These are phyloP conservation scores for Aspergillus incahuasiensis DNA, from an alignment of 495 filamentous ascomycete species.

Conservation along the genomic window DNA sequence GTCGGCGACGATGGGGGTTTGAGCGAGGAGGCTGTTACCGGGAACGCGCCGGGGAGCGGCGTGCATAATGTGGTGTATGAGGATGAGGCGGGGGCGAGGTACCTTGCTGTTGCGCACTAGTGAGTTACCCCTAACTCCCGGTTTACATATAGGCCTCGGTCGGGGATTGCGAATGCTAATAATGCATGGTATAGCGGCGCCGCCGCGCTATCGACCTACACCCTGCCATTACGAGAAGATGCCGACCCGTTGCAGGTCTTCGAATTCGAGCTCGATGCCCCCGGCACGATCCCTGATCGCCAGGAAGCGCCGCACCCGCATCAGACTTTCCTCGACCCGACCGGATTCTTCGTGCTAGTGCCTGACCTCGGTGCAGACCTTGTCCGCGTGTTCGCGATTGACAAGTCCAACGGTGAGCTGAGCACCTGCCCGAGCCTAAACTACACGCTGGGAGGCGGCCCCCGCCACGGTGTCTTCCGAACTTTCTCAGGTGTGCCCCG, in stretches of 20 bases:
- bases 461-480: slow-evolving; percentile 63
- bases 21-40: slow-evolving; percentile 21
- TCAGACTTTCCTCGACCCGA: slow-evolving; percentile 65
- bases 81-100: slow-evolving; percentile 25
- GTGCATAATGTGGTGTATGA: slow-evolving; percentile 39
- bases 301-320: slow-evolving; percentile 71
- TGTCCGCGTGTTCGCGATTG: slow-evolving; percentile 58
- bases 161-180: slow-evolving; percentile 14
- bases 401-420: slow-evolving; percentile 33
- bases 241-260: slow-evolving; percentile 39
- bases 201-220: slow-evolving; percentile 34
- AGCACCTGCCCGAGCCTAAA: slow-evolving; percentile 23
- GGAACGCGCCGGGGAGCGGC: slow-evolving; percentile 30
- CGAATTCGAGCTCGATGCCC: slow-evolving; percentile 45
- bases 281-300: slow-evolving; percentile 45
- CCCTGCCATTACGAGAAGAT: slow-evolving; percentile 25
- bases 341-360: slow-evolving; percentile 55
- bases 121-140: slow-evolving; percentile 19
- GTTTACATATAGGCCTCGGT: too few relatives aligned
- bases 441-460: slow-evolving; percentile 52
- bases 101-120: slow-evolving; percentile 45
- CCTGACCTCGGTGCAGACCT: slow-evolving; percentile 71
- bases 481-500: not conserved
- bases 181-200: slow-evolving; percentile 17
- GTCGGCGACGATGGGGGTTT: slow-evolving; percentile 23